Evolutionary conservation across 176 grass and related monocot species (phyloP), one percentile per base, ranked within the genome.

Genomic region (Coix lacrymajobi): DNA sequence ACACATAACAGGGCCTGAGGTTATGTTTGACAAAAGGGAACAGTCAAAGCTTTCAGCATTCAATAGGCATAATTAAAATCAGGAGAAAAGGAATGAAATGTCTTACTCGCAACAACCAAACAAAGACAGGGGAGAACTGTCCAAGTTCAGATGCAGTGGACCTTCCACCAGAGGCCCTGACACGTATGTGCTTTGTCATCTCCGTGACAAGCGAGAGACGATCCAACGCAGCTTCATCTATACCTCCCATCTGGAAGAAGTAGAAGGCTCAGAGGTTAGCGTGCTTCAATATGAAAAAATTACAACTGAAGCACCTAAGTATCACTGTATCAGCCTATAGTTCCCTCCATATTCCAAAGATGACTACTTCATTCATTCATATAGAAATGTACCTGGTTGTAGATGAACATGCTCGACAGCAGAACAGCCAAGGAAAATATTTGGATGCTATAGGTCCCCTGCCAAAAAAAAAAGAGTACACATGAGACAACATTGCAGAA

Each of bases 141-240:
- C 93, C 93, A 77, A 99, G 87, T 65, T 99, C 96, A 85, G 93
- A 93, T 69, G 83, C 89, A 61, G 87, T 89, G 19, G 96, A 92
- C 86, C 78, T 92, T 77, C 96, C 96, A 80, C 96, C 93, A 78
- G 96, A 93, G 10, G 93, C 91, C 74, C 93, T 92, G 48, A 99
- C 91, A 62, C 93, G 87, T 69, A 99, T 99, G 82, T 99, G 96
- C 77, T 99, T 99, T 78, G 96, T 99, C 96, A 99, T 99, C 89
- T 99, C 96, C 5, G 96, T 99, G 46, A 99, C 96, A 11, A 99
- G 87, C 37, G 96, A 99, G 52, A 99, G 91, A 76, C 93, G 88
- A 78, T 99, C 96, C 67, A 99, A 84, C 56, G 96, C 87, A 22
- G 91, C 83, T 89, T 99, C 96, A 92, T 99, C 96, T 87, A 99